Base-by-base conservation (phyloP, 2,329 filamentous ascomycete species). In the Zymoseptoria crescenta region DNA sequence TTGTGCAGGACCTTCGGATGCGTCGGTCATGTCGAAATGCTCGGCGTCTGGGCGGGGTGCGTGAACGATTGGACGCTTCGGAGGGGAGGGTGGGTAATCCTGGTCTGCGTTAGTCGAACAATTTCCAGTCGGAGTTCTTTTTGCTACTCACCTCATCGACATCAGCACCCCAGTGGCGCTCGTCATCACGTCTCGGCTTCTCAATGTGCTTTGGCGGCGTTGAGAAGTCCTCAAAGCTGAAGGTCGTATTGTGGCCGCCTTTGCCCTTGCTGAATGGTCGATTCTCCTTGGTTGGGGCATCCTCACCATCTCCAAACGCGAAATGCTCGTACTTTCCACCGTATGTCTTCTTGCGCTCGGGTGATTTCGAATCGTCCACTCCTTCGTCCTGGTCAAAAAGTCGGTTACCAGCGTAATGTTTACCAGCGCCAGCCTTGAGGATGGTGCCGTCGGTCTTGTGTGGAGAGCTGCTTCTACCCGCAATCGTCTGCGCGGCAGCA, bases 201-300 rank as follows among this genome's bases (percentile, higher is more conserved):
- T 80, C 76, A 4, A 82, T 80, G 53, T 83, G 79, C 79, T 96
- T 96, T 64, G 87, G 82, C 0, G 93, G 93, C 0, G 92, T 96
- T 16, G 79, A 78, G 68, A 96, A 96, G 75, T 96, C 91, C 62
- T 90, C 84, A 74, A 97, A 97, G 54, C 85, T 85, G 91, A 93
- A 96, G 62, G 89, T 87, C 64, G 85, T 85, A 56, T 80, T 73
- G 20, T 79, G 72, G 21, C 75, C 70, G 69, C 67, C 58, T 70
- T 71, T 52, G 65, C 66, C 35, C 53, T 62, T 59, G 70, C 71
- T 62, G 68, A 69, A 48, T 62, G 73, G 54, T 64, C 66, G 55
- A 30, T 59, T 57, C 27, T 62, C 51, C n/a, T 59, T 59, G 28
- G 49, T 57, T 19, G 76, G 66, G 49, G 73, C 72, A 55, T 76